Evolutionary conservation across 192 early-diverging fungal genomes (phyloP).

Genomic region (Linnemannia elongata): DNA sequence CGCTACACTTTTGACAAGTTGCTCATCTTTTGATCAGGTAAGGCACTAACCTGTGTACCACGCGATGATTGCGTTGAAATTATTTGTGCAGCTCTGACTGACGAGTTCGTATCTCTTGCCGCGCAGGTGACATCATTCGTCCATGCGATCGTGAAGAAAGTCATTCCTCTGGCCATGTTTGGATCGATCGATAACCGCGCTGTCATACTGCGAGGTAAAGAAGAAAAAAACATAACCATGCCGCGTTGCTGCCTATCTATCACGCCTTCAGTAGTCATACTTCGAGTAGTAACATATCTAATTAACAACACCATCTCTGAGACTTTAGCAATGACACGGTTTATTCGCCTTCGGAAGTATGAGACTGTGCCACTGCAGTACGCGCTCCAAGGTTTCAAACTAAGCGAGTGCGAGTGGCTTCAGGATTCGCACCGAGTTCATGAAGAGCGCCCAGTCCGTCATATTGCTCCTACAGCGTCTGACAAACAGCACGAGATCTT

Average conservation of each 20-base stretch:
- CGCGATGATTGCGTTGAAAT: neutral
- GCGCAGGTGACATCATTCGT: slow-evolving; percentile 63
- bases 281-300: too few relatives aligned
- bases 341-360: slow-evolving; percentile 69
- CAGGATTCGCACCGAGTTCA: neutral
- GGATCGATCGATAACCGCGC: slow-evolving; percentile 72
- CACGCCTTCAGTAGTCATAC: neutral
- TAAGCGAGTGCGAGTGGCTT: slow-evolving; percentile 53
- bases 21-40: slow-evolving; percentile 25
- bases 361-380: slow-evolving; percentile 73
- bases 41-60: neutral
- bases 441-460: neutral
- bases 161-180: slow-evolving; percentile 75
- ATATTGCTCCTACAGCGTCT: slow-evolving; percentile 59
- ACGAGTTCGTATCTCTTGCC: neutral
- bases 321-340: slow-evolving; percentile 61
- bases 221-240: too few relatives aligned
- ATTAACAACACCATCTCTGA: neutral
- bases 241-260: too few relatives aligned
- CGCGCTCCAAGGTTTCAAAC: slow-evolving; percentile 68
- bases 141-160: slow-evolving; percentile 60
- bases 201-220: slow-evolving; percentile 63
- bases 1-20: slow-evolving; percentile 5
- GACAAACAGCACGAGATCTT: slow-evolving; percentile 69
- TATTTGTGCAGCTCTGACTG: neutral